Evolutionary conservation across 2,329 filamentous ascomycete species (phyloP), one percentile per base, ranked within the genome.

Genomic region (Lecanoromycetidae sp.): DNA sequence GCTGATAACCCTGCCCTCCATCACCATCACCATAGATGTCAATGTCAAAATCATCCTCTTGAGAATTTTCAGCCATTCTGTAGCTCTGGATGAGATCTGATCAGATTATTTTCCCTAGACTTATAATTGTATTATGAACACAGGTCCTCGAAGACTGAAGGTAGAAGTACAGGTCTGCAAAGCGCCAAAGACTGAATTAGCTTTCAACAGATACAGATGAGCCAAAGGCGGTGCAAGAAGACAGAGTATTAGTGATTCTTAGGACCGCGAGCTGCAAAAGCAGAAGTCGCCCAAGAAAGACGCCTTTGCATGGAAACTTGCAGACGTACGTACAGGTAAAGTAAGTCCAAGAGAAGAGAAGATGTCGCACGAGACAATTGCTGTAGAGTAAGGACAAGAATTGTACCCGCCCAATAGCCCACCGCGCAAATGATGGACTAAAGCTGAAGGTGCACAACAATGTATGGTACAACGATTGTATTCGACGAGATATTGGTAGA

Each of bases 1-100:
- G 40, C 20, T 57, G 53, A 29, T 54, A 50, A 41, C 55, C 52
- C 46, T 64, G 60, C 49, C 64, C 64, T 44, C 77, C 75, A 58
- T 81, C 77, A 54, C 77, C 75, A 58, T 81, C 77, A 54, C 77
- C 77, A 59, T 81, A 81, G 65, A 82, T 79, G 62, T 82, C 78
- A 69, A 82, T 80, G 57, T 82, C 77, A 69, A 81, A 81, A 60
- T 79, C 79, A 63, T 81, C 77, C 64, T 80, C 77, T 61, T 80
- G 77, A 59, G 74, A n/a, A 26, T 40, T 40, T 29, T 40, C 63
- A 48, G 68, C 66, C 68, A 71, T 71, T 13, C 27, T 56, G 22
- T 36, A 39, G 19, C 33, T n/a, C n/a, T 29, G 42, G 37, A 26
- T 41, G 23, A 41, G 36, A 22, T 50, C 26, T 34, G 17, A 41